phyloP scores from a whole-genome alignment of 371 early-diverging fungal genomes.

The Mortierella polycephala region DNA sequence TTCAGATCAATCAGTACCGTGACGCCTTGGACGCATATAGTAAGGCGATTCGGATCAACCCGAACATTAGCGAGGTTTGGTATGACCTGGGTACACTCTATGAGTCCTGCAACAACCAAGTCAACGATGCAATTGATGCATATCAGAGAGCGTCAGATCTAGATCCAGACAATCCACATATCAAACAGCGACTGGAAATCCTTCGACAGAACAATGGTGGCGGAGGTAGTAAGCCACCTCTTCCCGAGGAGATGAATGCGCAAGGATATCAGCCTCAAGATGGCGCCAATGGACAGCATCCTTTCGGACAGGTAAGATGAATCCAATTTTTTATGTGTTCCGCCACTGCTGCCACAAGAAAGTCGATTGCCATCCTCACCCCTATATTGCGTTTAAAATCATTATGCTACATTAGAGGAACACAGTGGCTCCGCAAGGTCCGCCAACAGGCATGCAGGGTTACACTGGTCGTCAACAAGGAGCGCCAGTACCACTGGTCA shows the following conservation, averaged over 20 bases:
- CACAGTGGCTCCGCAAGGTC: slow-evolving; percentile 55
- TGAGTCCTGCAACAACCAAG: slow-evolving; percentile 97
- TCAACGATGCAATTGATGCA: slow-evolving; percentile 96
- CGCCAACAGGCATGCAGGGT: slow-evolving; percentile 55
- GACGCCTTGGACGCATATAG: slow-evolving; percentile 98
- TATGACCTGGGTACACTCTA: slow-evolving; percentile 95
- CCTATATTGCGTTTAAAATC: neutral
- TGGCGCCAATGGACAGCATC: slow-evolving; percentile 31
- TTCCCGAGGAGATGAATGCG: slow-evolving; percentile 71
- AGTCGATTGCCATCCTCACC: no score
- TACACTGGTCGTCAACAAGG: slow-evolving; percentile 49
- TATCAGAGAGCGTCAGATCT: slow-evolving; percentile 93
- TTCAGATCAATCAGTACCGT: slow-evolving; percentile 93
- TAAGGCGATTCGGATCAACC: slow-evolving; percentile 93
- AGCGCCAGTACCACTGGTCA: slow-evolving; percentile 41
- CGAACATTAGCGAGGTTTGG: slow-evolving; percentile 98
- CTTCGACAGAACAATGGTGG: slow-evolving; percentile 53
- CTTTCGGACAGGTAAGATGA: slow-evolving; percentile 38
- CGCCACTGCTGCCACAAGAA: neutral
- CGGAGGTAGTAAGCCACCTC: slow-evolving; percentile 61
- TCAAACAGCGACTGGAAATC: slow-evolving; percentile 81
- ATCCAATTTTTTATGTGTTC: neutral
- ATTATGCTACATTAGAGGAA: slow-evolving; percentile 14
- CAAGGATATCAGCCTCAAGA: slow-evolving; percentile 46
- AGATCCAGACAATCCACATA: slow-evolving; percentile 85